Evolutionary conservation across 441 rosid species (phyloP), one percentile per base, ranked within the genome.

Genomic region (Aquilaria agallochum): DNA sequence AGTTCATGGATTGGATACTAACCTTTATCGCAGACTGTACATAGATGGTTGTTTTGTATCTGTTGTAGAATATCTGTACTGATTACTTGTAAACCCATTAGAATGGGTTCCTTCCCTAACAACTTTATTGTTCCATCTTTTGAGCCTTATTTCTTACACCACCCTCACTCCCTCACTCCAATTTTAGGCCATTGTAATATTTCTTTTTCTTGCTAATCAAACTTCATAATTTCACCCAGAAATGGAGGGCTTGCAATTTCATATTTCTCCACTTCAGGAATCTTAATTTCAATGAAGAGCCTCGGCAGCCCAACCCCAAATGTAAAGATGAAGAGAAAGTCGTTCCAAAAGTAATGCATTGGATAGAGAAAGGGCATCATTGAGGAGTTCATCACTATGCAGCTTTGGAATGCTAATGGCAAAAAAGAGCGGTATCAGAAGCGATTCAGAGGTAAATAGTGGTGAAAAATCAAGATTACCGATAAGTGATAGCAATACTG

Each of bases 341-440:
- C 83, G 73, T 78, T 85, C 75, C 77, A 96, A 72, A 88, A 85
- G 72, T 83, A 65, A 15, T 82, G 72, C 67, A 96, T 97, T 14
- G 98, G 98, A 48, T 97, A 93, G 74, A 77, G 42, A 72, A 63
- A 76, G 56, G 98, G 98, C 1, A 90, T 90, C 45, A 83, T 93
- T 11, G 95, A 84, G 76, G 98, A 93, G 71, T 93, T 93, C 68
- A 92, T 93, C 14, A 93, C 97, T 11, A 85, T 88, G 98, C 77
- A 83, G 68, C 91, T 90, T 55, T 90, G 90, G 56, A 90, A 93
- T 68, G 46, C 78, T 50, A 82, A 81, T 30, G 92, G 93, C 32
- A 83, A 79, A 58, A 83, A 77, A 63, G 1, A 64, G 79, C 67
- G 62, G 71, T 63, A 66, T 75, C 71, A 67, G 55, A 46, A 55